Percentiles rank a stretch among this genome's conserved stretches.
Evolutionary conservation across 192 early-diverging fungal genomes (phyloP).

Genomic region (Mortierella hygrophila): DNA sequence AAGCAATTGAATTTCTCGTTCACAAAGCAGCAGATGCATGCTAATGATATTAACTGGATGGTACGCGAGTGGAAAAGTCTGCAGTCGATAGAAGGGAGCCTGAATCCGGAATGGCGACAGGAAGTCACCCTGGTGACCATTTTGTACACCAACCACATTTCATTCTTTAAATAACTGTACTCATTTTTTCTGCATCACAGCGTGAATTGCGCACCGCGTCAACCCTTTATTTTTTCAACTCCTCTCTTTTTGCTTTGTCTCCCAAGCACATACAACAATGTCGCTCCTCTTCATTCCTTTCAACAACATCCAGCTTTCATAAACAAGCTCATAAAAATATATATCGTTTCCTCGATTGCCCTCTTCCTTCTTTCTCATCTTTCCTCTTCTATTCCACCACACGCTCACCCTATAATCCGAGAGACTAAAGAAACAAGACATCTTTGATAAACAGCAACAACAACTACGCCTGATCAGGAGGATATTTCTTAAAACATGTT

Average conservation of each 20-base stretch:
- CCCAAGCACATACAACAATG: no score
- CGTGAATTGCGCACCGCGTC: no score
- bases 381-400: no score
- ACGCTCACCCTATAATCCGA: no score
- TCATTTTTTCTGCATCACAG: neutral
- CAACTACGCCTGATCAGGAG: neutral
- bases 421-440: no score
- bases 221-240: neutral
- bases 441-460: no score
- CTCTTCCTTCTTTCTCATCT: neutral
- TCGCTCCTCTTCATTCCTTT: no score
- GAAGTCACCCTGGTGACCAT: neutral
- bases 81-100: constrained; percentile 8
- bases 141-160: constrained; percentile 5
- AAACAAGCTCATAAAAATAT: no score
- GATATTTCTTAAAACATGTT: neutral
- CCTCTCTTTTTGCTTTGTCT: no score
- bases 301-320: no score
- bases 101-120: neutral
- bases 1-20: constrained; percentile 1
- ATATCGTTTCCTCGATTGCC: neutral
- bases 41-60: constrained; percentile 2
- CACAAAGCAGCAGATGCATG: constrained; percentile 8
- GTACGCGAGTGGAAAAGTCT: neutral
- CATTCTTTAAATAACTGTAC: neutral